Evolutionary conservation across 2,329 filamentous ascomycete genomes (phyloP), one percentile per base, ranked within the genome.

Genomic region (Diaporthe sp.): DNA sequence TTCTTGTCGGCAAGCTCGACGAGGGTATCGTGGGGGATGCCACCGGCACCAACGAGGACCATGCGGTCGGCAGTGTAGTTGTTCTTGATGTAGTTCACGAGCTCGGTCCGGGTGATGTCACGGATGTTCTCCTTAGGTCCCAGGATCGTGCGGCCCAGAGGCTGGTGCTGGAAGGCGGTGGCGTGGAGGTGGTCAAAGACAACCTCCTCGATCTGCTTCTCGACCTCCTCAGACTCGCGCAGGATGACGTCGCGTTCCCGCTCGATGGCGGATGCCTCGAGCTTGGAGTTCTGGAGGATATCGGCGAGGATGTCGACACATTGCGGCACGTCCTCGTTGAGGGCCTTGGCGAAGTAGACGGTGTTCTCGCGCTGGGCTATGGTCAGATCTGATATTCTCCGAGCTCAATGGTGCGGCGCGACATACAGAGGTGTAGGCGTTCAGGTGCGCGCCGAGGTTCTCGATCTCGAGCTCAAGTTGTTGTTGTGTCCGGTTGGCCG

Each of bases 51-150:
- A 81, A 98, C 97, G 65, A 99, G 94, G 79, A 99, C 96, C 96
- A 99, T 99, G 86, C 97, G 96, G 89, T 99, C 97, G 80, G 97
- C 96, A 76, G 96, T 98, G 91, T 99, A 99, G 92, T 99, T 99
- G 88, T 92, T 97, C 91, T 98, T 98, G 91, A 99, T 98, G 90
- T 99, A 99, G 89, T 94, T 94, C 86, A 90, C 89, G 81, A 99
- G 91, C 87, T 99, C 96, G 82, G 95, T 92, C 82, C 95, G 94
- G 86, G 94, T 93, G 88, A 99, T 99, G 87, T 94, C 95, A 86
- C 95, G 92, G 86, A 99, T 99, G 91, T 99, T 99, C 90, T 99
- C 93, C 88, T 95, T 96, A 81, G 97, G 97, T 80, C 97, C 97
- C 79, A 99, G 92, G 85, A 99, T 99, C 81, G 97, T 99, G 85